Evolutionary conservation across 1,139 yeast species (phyloP), one percentile per base, ranked within the genome.

Genomic region (Diutina sp.): DNA sequence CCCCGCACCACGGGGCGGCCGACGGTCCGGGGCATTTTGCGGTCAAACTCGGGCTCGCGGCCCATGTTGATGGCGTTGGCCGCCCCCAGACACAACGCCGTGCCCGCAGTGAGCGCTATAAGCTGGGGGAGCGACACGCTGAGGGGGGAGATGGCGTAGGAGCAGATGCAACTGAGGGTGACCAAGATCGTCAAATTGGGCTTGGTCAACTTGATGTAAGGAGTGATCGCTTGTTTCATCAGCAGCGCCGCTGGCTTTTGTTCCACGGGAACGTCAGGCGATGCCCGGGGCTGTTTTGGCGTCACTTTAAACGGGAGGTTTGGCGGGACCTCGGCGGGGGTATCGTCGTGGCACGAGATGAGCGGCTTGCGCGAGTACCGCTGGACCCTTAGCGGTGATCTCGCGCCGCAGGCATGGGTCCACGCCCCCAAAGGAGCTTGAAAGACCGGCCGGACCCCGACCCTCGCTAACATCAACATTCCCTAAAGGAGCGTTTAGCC

Each of bases 31-130:
- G 87, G 81, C 99, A 93, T 95, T 66, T 81, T 80, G 56, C 81
- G 79, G 66, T 93, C 99, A 66, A 83, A 93, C 35, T 83, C 87
- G 7, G 97, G 96, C 69, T 93, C 99, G 60, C 99, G 77, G 1
- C 91, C 98, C 96, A 91, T 93, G 67, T 93, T 93, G 56, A 93
- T 90, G 2, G 98, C 96, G 70, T 93, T 93, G 1, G 99, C 99
- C 2, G 97, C 84, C 9, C 96, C 95, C 0, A 97, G 90, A 62
- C 95, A 82, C 54, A 93, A 71, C 1, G 93, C 83, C 0, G 98
- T 93, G 16, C 99, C 99, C 0, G 79, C 68, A 0, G 97, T 88
- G 46, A 93, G 73, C 61, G 84, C 83, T 51, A 87, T 63, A 51
- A 93, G 76, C 62, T 89, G 85, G 11, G 82, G 74, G 1, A 93